A percentile compares a stretch with the other conserved stretches of the same genome.
These are phyloP conservation scores for Xylaria bambusicola DNA, from an alignment of 495 filamentous ascomycete species.

Conservation along the genomic window DNA sequence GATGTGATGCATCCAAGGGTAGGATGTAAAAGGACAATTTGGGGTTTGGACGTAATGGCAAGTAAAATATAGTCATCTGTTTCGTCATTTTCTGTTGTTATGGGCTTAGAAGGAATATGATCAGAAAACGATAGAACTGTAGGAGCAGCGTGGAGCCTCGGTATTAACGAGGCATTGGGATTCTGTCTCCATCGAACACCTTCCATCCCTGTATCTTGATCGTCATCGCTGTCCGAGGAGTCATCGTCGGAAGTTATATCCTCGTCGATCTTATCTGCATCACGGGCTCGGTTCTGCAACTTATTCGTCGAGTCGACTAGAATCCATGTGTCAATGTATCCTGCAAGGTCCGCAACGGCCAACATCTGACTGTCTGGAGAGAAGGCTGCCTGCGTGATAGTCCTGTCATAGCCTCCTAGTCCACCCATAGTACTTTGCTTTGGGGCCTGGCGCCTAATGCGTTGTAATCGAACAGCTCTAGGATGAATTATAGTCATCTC, in stretches of 20 bases:
- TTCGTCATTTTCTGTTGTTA: constrained; percentile 42
- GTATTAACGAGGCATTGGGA: constrained; percentile 67
- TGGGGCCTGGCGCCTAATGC: constrained; percentile 57
- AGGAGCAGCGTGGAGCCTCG: constrained; percentile 70
- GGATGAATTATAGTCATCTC: constrained; percentile 45
- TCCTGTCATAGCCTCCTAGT: constrained; percentile 75
- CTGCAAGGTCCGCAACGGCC: constrained; percentile 76
- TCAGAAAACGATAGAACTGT: constrained; percentile 71
- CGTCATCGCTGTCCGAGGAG: constrained; percentile 57
- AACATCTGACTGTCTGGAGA: constrained; percentile 79
- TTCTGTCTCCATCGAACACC: constrained; percentile 30
- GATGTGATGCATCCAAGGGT: constrained; percentile 70
- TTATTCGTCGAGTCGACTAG: constrained; percentile 51
- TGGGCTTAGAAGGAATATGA: constrained; percentile 30
- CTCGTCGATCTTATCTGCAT: constrained; percentile 26
- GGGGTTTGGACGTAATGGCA: constrained; percentile 71
- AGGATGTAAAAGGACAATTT: constrained; percentile 76
- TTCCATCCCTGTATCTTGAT: constrained; percentile 36
- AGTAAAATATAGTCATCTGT: constrained; percentile 62
- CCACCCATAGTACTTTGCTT: constrained; percentile 63
- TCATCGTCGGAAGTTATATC: constrained; percentile 33
- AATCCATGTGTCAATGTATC: constrained; percentile 84
- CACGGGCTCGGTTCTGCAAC: constrained; percentile 35
- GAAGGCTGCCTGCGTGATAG: constrained; percentile 73
- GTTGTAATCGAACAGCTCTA: constrained; percentile 55